Base-by-base conservation (phyloP, 2,329 filamentous ascomycete species). In the Gaeumannomyces tritici region DNA sequence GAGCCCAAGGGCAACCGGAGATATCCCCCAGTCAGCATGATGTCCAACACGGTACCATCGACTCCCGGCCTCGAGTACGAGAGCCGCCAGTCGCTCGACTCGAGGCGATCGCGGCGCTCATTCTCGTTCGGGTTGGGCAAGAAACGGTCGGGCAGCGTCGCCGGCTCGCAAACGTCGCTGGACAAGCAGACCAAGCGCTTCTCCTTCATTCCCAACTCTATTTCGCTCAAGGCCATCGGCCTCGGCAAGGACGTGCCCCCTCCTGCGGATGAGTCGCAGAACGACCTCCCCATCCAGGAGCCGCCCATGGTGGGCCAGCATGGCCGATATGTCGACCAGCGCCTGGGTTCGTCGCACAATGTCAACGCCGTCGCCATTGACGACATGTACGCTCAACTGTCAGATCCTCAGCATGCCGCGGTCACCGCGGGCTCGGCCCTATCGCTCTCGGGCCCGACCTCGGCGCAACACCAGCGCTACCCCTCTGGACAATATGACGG, bases 11-110 rank as follows among this genome's bases (percentile, higher is more conserved):
- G 87, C 65, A 78, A 82, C 63, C 88, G 85, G 73, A 88, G 84
- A 66, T 96, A 96, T 70, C 93, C 93, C 63, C 93, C 93, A 8
- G 89, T 93, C 59, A 96, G 92, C 77, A 96, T 96, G 91, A 54
- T 1, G 35, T 33, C 26, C 63, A 73, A 78, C 84, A 79, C 42
- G 84, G 86, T 54, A 79, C 61, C 74, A 80, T 15, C 80, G 89
- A 47, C 58, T 29, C 42, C 42, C 9, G 31, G 31, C 24, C 51
- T 54, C 54, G 60, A 61, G 4, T 61, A 57, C 54, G 60, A 61
- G 13, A 29, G 51, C 18, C 51, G 60, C 21, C 24, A 42, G 51
- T 59, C 79, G 80, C 55, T 93, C 89, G 1, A 84, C 90, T 3
- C 61, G 61, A 79, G 79, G 65, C 76, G 76, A 24, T 85, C 85